phyloP scores from a whole-genome alignment of 1,284 basidiomycete genomes.

The Ustilago shanxiensis region DNA sequence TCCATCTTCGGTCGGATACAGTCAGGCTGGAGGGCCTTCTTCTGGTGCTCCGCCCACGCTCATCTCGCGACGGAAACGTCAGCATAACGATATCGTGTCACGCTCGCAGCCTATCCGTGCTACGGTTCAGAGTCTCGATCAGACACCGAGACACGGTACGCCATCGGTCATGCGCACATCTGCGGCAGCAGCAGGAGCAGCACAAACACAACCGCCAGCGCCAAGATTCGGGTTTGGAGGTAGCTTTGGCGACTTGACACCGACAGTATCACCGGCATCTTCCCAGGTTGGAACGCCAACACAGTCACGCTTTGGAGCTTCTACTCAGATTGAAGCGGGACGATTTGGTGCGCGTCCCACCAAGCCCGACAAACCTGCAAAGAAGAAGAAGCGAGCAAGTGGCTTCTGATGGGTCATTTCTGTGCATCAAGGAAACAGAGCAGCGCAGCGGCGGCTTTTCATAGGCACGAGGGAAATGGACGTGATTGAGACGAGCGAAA shows the following conservation, averaged over 20 bases:
- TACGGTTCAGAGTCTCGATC: slow-evolving; percentile 5
- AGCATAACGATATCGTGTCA: background rate
- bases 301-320: slow-evolving; percentile 11
- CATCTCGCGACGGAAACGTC: slow-evolving; percentile 24
- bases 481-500: background rate
- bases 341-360: slow-evolving; percentile 34
- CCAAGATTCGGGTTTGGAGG: slow-evolving; percentile 24
- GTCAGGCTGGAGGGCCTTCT: slow-evolving; percentile 17
- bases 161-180: background rate
- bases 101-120: slow-evolving; percentile 29
- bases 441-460: background rate
- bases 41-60: slow-evolving; percentile 32
- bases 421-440: too few relatives aligned
- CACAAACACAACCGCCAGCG: slow-evolving; percentile 22
- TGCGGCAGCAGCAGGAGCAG: slow-evolving; percentile 8
- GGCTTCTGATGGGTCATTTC: slow-evolving; percentile 26
- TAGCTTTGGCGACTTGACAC: slow-evolving; percentile 36
- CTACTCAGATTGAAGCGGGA: slow-evolving; percentile 46
- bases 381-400: slow-evolving; percentile 46
- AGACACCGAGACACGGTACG: background rate
- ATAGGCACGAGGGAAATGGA: background rate
- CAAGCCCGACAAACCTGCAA: slow-evolving; percentile 16
- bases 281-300: slow-evolving; percentile 25
- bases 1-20: slow-evolving; percentile 22
- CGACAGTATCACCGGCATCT: slow-evolving; percentile 27